Evolutionary conservation across 345 rosid genomes (phyloP), one percentile per base, ranked within the genome.

Genomic region (Balakata baccata): DNA sequence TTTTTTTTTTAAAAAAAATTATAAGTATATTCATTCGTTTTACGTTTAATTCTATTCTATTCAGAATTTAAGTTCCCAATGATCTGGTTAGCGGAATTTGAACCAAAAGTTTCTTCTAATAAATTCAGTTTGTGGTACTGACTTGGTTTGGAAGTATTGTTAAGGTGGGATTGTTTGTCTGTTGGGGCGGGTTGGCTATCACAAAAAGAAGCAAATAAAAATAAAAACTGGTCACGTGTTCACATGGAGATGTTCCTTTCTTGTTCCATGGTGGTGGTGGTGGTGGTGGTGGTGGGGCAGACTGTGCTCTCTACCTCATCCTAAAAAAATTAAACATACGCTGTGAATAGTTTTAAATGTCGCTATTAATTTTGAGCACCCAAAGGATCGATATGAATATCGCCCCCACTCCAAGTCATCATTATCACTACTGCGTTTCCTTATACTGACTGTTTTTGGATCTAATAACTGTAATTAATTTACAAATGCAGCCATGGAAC

Each of bases 171-270:
- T 54, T 9, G 6, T 18, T 54, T 54, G 47, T 43, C 5, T 43
- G 7, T 18, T 18, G n/a, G n/a, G n/a, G n/a, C n/a, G n/a, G 8
- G 0, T 54, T 54, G 18, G 59, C 59, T 54, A 20, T 20, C 7
- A 4, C 18, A 54, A 18, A 54, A 57, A 22, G 1, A 22, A 52
- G 2, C 3, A 0, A 52, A 22, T 20, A 11, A 22, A 58, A 54
- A 58, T 3, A 62, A 67, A 72, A 38, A n/a, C 7, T 50, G 7
- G 68, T 73, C 87, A 82, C 86, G 74, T 84, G 82, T 49, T 68
- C 86, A 82, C 89, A 84, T 84, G 89, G 73, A 58, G 58, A 20
- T 81, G 83, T 84, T 81, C 82, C 82, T 81, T 82, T 73, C 83
- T 54, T 71, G 77, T 46, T 73, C 72, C 66, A 11, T 39, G 67